Evolutionary conservation across 2,329 filamentous ascomycete genomes (phyloP), one percentile per base, ranked within the genome.

Genomic region (Pestalotiopsis sp.): DNA sequence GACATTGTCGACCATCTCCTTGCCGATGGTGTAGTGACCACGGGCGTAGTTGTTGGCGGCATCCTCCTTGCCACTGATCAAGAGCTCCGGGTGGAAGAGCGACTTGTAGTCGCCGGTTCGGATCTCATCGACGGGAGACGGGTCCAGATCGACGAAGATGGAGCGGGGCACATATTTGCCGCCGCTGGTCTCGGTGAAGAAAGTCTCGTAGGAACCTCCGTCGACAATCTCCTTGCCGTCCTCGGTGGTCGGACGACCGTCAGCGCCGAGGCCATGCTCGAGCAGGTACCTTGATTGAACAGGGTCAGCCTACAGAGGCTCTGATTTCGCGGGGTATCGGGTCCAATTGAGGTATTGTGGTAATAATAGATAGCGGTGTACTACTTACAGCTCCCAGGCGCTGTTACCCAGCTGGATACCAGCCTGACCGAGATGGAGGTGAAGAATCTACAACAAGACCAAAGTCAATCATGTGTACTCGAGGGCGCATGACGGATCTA

Each of bases 11-110:
- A 92, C 88, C 88, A 92, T 90, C 84, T 92, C 90, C 86, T 92
- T 92, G 83, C 91, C 91, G 75, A 92, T 90, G 75, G 91, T 92
- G 83, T 93, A 92, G 83, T 93, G 90, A 69, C 91, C 91, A 84
- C 90, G 90, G 74, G 91, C 91, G 77, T 92, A 93, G 86, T 93
- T 93, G 84, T 92, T 92, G 83, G 90, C 90, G 69, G 91, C 90
- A 87, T 92, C 91, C 81, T 92, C 91, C 86, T 92, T 92, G 82
- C 90, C 90, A 80, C 88, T 92, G 78, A 92, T 89, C 78, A 92
- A 81, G 75, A 90, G 85, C 84, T 92, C 90, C 61, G 90, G 90
- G 82, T 92, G 90, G 85, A 92, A 92, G 70, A 92, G 87, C 78
- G 90, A 86, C 75, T 89, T 89, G 83, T 92, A 92, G 72, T 76